Conservation (phyloP, 2,329 filamentous ascomycete genomes). For the Cryphonectria japonica region DNA sequence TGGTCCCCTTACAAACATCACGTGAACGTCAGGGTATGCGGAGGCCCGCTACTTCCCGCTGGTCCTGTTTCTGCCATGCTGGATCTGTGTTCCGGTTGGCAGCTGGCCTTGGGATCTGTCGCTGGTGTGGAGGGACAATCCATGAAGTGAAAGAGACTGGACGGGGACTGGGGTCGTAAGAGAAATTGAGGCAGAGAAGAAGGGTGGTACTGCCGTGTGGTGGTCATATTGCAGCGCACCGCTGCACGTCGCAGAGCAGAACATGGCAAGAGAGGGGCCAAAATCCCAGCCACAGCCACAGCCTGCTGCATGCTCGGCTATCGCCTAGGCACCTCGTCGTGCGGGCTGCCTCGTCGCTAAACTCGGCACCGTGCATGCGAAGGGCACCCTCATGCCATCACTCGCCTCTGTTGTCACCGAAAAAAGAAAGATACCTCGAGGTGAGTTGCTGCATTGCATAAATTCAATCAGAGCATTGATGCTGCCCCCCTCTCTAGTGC, state of each 20-base stretch:
- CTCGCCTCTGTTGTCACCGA: neutral
- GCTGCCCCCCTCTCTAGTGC: constrained; percentile 5
- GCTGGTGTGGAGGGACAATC: constrained; percentile 23
- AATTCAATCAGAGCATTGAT: constrained; percentile 9
- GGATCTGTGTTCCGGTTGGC: constrained; percentile 28
- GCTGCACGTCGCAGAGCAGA: constrained; percentile 9
- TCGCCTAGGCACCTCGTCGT: neutral
- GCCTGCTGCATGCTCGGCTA: constrained; percentile 7
- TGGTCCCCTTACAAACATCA: constrained; percentile 24
- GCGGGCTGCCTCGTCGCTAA: neutral
- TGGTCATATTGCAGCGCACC: neutral
- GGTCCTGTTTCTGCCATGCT: constrained; percentile 26
- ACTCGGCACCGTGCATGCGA: neutral
- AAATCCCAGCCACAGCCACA: neutral
- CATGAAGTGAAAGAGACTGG: constrained; percentile 10
- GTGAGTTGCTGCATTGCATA: constrained; percentile 2
- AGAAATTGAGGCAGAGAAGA: neutral
- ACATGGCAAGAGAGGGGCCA: neutral
- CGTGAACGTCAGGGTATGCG: constrained; percentile 27
- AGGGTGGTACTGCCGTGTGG: neutral
- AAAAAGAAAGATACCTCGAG: neutral
- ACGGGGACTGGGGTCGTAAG: constrained; percentile 20
- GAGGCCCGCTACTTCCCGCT: constrained; percentile 23
- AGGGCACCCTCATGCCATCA: neutral
- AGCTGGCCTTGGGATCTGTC: constrained; percentile 17